These are phyloP conservation scores for Phytophthora aleatoria DNA, from an alignment of 352 stramenopile species.

Conservation along the genomic window DNA sequence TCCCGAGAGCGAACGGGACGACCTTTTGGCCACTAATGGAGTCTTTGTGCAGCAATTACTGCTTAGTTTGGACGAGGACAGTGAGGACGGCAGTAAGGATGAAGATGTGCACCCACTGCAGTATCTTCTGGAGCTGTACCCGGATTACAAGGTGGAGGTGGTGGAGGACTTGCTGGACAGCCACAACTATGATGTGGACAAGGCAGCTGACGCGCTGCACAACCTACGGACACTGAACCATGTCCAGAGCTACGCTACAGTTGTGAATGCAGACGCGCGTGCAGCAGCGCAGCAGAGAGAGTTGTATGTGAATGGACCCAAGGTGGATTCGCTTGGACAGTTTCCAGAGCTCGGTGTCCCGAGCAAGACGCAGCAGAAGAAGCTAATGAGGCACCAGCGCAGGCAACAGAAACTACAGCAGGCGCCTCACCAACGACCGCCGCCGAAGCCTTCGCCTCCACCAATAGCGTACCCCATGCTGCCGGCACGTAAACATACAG, in stretches of 20 bases:
- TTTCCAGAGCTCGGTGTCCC: slow-evolving; percentile 47
- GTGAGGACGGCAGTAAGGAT: slow-evolving; percentile 25
- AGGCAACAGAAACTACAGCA: slow-evolving; percentile 34
- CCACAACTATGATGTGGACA: slow-evolving; percentile 61
- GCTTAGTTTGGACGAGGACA: slow-evolving; percentile 46
- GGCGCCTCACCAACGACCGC: slow-evolving; percentile 29
- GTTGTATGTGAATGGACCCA: slow-evolving; percentile 31
- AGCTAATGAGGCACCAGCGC: slow-evolving; percentile 29
- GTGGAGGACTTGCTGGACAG: slow-evolving; percentile 70
- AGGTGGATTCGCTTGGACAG: slow-evolving; percentile 55
- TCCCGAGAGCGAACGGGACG: slow-evolving; percentile 45
- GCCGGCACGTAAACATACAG: slow-evolving; percentile 9
- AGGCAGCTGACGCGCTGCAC: slow-evolving; percentile 52
- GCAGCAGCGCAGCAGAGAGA: slow-evolving; percentile 26
- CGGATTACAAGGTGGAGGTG: slow-evolving; percentile 58
- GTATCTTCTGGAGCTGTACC: slow-evolving; percentile 58
- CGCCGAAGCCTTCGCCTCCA: slow-evolving; percentile 35
- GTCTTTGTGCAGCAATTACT: slow-evolving; percentile 73
- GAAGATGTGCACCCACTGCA: slow-evolving; percentile 59
- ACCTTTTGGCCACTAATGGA: slow-evolving; percentile 50
- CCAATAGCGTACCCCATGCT: slow-evolving; percentile 31
- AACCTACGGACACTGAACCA: slow-evolving; percentile 59
- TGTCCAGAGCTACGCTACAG: slow-evolving; percentile 66
- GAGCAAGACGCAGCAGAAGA: slow-evolving; percentile 45
- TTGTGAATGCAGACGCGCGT: slow-evolving; percentile 43